A percentile compares a stretch with the other conserved stretches of the same genome.
Conservation (phyloP, 495 filamentous ascomycete species). For the Hypoxylon lenormandii region DNA sequence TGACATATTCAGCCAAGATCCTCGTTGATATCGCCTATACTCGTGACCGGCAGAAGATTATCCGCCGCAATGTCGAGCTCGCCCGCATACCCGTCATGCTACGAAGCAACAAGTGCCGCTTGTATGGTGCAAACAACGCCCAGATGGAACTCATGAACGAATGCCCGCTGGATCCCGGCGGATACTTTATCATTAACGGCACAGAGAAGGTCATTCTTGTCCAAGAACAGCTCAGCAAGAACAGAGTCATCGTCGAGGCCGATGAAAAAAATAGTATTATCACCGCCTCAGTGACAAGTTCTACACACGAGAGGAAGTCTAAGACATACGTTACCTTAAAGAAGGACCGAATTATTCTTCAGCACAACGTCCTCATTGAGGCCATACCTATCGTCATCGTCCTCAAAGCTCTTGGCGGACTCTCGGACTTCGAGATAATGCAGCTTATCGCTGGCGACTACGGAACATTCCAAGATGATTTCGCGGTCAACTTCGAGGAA, state of each 20-base stretch:
- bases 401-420: conserved; percentile 91
- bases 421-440: conserved; percentile 93
- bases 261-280: conserved; percentile 89
- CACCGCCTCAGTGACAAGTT: conserved; percentile 97
- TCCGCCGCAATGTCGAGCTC: conserved; percentile 77
- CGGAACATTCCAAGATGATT: conserved; percentile 88
- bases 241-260: conserved; percentile 94
- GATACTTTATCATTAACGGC: conserved; percentile 89
- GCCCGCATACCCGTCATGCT: conserved; percentile 97
- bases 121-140: conserved; percentile 79
- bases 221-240: conserved; percentile 98
- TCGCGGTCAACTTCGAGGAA: conserved; percentile 93
- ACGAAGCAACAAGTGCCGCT: conserved; percentile 88
- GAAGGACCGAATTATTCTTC: conserved; percentile 87
- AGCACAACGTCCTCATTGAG: conserved; percentile 92
- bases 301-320: conserved; percentile 94
- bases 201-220: conserved; percentile 98
- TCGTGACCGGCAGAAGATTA: conserved; percentile 76
- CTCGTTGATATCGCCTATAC: conserved; percentile 88
- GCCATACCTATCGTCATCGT: conserved; percentile 91
- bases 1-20: conserved; percentile 94
- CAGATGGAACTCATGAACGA: conserved; percentile 91
- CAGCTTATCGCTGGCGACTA: conserved; percentile 87
- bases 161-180: conserved; percentile 93
- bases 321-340: conserved; percentile 95